Evolutionary conservation across 1,139 yeast genomes (phyloP).

Genomic region (Suhomyces anneliseae): DNA sequence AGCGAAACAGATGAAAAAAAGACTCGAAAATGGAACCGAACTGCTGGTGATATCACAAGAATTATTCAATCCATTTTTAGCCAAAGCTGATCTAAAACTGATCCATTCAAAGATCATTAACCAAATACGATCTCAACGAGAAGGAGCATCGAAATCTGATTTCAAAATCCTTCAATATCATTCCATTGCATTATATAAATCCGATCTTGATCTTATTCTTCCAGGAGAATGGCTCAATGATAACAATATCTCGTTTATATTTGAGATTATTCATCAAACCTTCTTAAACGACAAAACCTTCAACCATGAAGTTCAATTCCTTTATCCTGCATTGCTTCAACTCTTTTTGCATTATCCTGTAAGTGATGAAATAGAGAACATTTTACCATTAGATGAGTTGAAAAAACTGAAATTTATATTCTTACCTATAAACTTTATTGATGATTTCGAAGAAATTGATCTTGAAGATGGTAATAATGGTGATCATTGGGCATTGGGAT

Average conservation of each 20-base stretch:
- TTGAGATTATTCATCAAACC: conserved; percentile 47
- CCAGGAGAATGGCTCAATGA: conserved; percentile 76
- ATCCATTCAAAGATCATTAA: conserved; percentile 6
- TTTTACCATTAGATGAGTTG: conserved; percentile 36
- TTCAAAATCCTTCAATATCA: conserved; percentile 38
- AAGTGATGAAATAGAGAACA: conserved; percentile 25
- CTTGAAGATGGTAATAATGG: conserved; percentile 38
- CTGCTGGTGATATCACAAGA: background rate
- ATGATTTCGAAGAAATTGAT: conserved; percentile 28
- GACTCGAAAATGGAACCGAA: conserved; percentile 13
- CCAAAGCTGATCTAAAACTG: conserved; percentile 24
- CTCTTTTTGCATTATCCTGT: conserved; percentile 39
- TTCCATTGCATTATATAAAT: conserved; percentile 40
- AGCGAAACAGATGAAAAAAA: conserved; percentile 21
- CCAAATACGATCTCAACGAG: conserved; percentile 4
- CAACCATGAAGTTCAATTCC: conserved; percentile 30
- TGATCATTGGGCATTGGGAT: conserved; percentile 47
- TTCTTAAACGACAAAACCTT: conserved; percentile 12
- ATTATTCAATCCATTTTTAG: conserved; percentile 22
- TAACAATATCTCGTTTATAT: conserved; percentile 63
- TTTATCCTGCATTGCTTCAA: conserved; percentile 43
- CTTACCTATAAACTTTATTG: conserved; percentile 42
- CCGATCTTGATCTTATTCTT: conserved; percentile 37
- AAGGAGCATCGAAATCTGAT: conserved; percentile 15
- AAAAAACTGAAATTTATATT: conserved; percentile 36